Conservation (phyloP, 352 stramenopile species). For the Pythium sp. region DNA sequence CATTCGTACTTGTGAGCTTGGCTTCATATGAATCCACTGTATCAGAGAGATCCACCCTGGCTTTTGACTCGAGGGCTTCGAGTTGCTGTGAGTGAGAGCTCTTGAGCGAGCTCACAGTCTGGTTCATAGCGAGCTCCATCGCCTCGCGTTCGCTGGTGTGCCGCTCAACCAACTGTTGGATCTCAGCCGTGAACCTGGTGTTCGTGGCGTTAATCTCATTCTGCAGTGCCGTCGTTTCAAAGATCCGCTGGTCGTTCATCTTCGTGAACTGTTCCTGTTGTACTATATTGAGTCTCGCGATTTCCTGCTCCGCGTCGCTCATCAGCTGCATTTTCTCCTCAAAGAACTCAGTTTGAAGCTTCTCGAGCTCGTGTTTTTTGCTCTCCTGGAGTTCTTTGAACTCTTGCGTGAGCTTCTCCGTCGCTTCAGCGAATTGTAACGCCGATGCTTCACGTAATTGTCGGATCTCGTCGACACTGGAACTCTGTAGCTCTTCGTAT, state of each 20-base stretch:
- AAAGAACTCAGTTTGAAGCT: slow-evolving; percentile 19
- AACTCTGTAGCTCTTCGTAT: slow-evolving; percentile 28
- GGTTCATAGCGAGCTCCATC: slow-evolving; percentile 15
- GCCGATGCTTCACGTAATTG: slow-evolving; percentile 23
- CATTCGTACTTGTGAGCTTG: slow-evolving; percentile 14
- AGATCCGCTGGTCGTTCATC: slow-evolving; percentile 19
- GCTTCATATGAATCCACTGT: slow-evolving; percentile 24
- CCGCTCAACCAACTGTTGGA: slow-evolving; percentile 22
- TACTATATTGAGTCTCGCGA: slow-evolving; percentile 23
- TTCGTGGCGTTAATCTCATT: slow-evolving; percentile 20
- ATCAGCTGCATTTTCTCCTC: slow-evolving; percentile 22
- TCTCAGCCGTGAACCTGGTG: slow-evolving; percentile 13
- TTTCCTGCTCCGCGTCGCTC: slow-evolving; percentile 24
- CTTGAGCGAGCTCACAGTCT: slow-evolving; percentile 19
- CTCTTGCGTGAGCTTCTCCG: slow-evolving; percentile 23
- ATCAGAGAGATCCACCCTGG: slow-evolving; percentile 24
- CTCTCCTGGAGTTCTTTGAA: slow-evolving; percentile 24
- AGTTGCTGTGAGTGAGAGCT: slow-evolving; percentile 24
- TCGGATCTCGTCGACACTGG: slow-evolving; percentile 23
- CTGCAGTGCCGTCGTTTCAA: slow-evolving; percentile 25
- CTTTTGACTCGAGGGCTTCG: slow-evolving; percentile 16
- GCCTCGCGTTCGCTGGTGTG: slow-evolving; percentile 24
- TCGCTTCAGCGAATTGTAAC: slow-evolving; percentile 24
- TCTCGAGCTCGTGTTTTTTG: slow-evolving; percentile 25
- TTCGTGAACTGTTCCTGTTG: slow-evolving; percentile 31